Conservation (phyloP, 1,139 yeast species). For the Insectozyma bohioensis region DNA sequence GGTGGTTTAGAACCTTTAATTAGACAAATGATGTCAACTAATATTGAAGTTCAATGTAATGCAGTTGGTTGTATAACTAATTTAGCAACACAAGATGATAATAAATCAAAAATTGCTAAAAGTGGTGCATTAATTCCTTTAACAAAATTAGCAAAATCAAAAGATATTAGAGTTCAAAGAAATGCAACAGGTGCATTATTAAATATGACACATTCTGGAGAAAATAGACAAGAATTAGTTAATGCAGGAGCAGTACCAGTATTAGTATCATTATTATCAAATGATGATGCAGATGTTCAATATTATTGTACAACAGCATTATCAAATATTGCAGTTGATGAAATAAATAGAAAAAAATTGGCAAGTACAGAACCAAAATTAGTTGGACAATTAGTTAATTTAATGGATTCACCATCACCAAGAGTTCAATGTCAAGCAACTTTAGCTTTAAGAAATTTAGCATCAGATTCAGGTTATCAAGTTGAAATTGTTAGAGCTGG, state of each 20-base stretch:
- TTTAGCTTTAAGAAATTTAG: constrained; percentile 89
- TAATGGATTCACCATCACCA: constrained; percentile 92
- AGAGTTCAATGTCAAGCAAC: constrained; percentile 99
- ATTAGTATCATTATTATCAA: constrained; percentile 80
- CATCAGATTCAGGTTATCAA: constrained; percentile 91
- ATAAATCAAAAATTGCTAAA: constrained; percentile 91
- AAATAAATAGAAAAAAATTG: constrained; percentile 80
- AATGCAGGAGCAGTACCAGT: constrained; percentile 99
- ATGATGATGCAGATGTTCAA: constrained; percentile 94
- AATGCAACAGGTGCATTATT: constrained; percentile 97
- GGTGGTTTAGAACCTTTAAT: constrained; percentile 96
- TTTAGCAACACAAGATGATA: constrained; percentile 97
- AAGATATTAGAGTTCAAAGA: constrained; percentile 94
- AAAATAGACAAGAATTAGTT: constrained; percentile 93
- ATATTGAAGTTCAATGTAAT: constrained; percentile 97
- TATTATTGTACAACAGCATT: constrained; percentile 97
- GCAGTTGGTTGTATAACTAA: constrained; percentile 99
- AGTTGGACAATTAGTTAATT: constrained; percentile 79
- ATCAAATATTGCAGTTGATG: constrained; percentile 96
- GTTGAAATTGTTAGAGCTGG: constrained; percentile 94
- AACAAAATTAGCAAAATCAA: constrained; percentile 89
- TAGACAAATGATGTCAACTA: constrained; percentile 95
- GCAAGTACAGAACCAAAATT: constrained; percentile 94
- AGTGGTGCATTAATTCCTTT: constrained; percentile 96
- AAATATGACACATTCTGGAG: constrained; percentile 97